Evolutionary conservation across 805 yeast genomes (phyloP).

Genomic region (Wickerhamomyces chambardii): DNA sequence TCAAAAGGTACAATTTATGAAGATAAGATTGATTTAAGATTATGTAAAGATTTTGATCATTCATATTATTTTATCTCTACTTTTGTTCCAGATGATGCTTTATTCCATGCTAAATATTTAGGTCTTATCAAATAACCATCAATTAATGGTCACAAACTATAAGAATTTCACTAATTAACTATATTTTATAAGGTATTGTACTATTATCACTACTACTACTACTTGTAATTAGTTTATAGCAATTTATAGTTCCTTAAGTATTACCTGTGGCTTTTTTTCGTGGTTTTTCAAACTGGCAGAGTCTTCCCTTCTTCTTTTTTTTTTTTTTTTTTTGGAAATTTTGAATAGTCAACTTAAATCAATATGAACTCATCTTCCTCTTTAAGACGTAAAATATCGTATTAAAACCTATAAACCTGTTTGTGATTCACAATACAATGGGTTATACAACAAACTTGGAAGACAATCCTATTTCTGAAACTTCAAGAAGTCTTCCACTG

Average conservation of each 20-base stretch:
- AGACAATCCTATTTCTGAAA: conserved; percentile 9
- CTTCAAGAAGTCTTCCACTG: conserved; percentile 11
- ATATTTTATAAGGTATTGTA: too few species aligned
- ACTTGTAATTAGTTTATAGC: too few species aligned
- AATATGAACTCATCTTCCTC: too few species aligned
- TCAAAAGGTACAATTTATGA: conserved; percentile 48
- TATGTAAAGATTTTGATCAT: conserved; percentile 85
- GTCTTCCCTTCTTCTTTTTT: too few species aligned
- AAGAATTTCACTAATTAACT: not conserved
- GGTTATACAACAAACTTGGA: conserved; percentile 3
- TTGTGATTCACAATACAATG: too few species aligned
- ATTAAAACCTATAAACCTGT: too few species aligned
- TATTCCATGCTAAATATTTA: conserved; percentile 69
- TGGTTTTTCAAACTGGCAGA: too few species aligned
- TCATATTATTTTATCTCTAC: conserved; percentile 79
- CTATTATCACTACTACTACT: not conserved
- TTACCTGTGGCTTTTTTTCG: too few species aligned
- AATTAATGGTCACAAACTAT: not conserved
- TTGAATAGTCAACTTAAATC: too few species aligned
- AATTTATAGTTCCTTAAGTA: too few species aligned
- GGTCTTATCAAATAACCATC: conserved; percentile 18
- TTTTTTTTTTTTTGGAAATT: too few species aligned
- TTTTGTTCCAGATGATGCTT: conserved; percentile 77
- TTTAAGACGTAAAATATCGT: too few species aligned
- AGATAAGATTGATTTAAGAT: conserved; percentile 47